Percentiles rank a stretch among this genome's conserved stretches.
phyloP scores from a whole-genome alignment of 768 basidiomycete species.

The Tylopilus cervinicoccineus region DNA sequence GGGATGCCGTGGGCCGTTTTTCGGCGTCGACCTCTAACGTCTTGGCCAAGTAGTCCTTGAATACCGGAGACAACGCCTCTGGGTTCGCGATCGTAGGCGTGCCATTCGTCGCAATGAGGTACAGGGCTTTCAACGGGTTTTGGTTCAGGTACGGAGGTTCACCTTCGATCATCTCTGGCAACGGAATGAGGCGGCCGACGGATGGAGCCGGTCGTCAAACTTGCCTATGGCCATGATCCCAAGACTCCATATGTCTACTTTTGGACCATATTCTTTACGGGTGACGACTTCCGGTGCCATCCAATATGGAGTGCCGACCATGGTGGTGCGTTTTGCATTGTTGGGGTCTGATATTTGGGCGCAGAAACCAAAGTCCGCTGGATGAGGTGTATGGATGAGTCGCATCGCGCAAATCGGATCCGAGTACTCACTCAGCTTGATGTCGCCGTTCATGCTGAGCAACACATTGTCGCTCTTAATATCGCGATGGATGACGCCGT shows the following conservation, averaged over 20 bases:
- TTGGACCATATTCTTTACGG: conserved; percentile 95
- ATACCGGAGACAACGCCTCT: conserved; percentile 65
- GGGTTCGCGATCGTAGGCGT: conserved; percentile 96
- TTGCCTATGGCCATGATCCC: conserved; percentile 95
- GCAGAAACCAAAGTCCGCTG: conserved; percentile 99
- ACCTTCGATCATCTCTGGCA: conserved; percentile 93
- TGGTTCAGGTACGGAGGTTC: conserved; percentile 96
- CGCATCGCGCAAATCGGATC: neutral
- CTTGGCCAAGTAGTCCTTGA: conserved; percentile 86
- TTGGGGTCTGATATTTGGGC: conserved; percentile 92
- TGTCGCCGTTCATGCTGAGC: conserved; percentile 88
- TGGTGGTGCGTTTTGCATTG: conserved; percentile 90
- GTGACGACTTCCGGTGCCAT: conserved; percentile 99
- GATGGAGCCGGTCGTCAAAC: conserved; percentile 16
- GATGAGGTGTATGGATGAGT: conserved; percentile 2
- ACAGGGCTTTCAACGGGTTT: conserved; percentile 94
- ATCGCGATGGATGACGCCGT: conserved; percentile 97
- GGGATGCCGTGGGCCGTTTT: conserved; percentile 82
- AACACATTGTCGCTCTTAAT: conserved; percentile 99
- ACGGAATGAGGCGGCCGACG: conserved; percentile 4
- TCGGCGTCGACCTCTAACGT: conserved; percentile 94
- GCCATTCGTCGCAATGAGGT: conserved; percentile 97
- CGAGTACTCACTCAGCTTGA: conserved; percentile 88
- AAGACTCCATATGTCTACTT: conserved; percentile 97
- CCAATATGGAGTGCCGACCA: conserved; percentile 99